phyloP scores from a whole-genome alignment of 2,329 filamentous ascomycete species.

The Clathrospora elynae region DNA sequence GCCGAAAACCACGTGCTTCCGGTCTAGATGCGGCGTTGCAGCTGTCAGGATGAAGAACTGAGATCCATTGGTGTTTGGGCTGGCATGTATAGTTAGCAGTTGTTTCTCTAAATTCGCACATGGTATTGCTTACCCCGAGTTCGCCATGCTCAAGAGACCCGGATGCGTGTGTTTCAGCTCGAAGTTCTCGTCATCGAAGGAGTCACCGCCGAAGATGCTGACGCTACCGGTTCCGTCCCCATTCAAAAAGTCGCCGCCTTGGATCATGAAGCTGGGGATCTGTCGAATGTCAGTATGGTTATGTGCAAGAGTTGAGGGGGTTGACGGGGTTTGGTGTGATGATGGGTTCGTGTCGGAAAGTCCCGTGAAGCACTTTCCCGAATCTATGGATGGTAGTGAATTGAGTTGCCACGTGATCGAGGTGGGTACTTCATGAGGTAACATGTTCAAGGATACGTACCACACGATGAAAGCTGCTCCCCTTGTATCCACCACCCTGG shows the following conservation, averaged over 20 bases:
- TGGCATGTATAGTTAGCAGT: background rate
- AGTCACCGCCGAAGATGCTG: conserved; percentile 82
- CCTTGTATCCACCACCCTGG: conserved; percentile 77
- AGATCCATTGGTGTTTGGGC: conserved; percentile 90
- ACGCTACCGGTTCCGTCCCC: conserved; percentile 88
- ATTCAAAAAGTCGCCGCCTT: conserved; percentile 74
- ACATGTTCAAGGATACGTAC: conserved; percentile 51
- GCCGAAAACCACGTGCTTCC: conserved; percentile 95
- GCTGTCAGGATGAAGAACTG: conserved; percentile 99
- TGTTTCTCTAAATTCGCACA: background rate
- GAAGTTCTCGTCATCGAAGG: conserved; percentile 89
- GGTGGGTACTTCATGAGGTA: background rate
- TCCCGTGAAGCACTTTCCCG: no score
- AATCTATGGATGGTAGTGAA: no score
- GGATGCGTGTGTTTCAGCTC: conserved; percentile 90
- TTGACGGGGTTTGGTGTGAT: background rate
- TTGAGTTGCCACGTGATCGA: background rate
- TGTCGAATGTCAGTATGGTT: no score
- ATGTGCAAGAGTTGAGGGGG: no score
- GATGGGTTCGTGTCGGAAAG: background rate
- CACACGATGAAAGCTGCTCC: conserved; percentile 83
- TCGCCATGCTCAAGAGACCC: conserved; percentile 96
- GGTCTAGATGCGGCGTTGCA: conserved; percentile 92
- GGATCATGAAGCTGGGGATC: conserved; percentile 98
- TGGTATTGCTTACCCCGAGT: conserved; percentile 62